phyloP scores from a whole-genome alignment of 2,329 filamentous ascomycete genomes.

The Aspergillus alliaceus region DNA sequence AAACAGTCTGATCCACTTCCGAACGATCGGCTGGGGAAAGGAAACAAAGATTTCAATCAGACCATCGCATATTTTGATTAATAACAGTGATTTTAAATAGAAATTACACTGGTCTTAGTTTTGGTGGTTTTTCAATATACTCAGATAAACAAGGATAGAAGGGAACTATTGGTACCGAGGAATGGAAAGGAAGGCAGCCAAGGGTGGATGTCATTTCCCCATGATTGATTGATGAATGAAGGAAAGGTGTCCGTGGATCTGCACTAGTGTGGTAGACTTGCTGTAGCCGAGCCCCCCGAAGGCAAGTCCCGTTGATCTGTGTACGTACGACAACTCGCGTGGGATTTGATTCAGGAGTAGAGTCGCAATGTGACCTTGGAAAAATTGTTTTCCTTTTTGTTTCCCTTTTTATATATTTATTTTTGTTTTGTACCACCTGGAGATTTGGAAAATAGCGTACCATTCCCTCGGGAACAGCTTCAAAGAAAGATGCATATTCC shows the following conservation, averaged over 20 bases:
- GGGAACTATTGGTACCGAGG: neutral
- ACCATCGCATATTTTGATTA: too few species aligned
- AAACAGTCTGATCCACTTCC: slow-evolving; percentile 5
- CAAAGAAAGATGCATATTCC: neutral
- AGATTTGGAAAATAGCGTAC: neutral
- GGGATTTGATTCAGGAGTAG: neutral
- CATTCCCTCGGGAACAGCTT: neutral
- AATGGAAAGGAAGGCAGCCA: neutral
- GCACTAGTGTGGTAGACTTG: slow-evolving; percentile 23
- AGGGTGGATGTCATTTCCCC: slow-evolving; percentile 1
- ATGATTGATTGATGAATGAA: slow-evolving; percentile 17
- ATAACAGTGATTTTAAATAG: too few species aligned
- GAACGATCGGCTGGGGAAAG: slow-evolving; percentile 14
- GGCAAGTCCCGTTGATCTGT: slow-evolving; percentile 16
- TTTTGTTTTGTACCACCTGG: neutral
- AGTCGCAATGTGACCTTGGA: neutral
- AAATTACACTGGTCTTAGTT: too few species aligned
- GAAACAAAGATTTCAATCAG: neutral
- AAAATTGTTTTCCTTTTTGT: neutral
- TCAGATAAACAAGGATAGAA: too few species aligned
- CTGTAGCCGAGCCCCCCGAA: slow-evolving; percentile 21
- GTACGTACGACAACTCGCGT: slow-evolving; percentile 7
- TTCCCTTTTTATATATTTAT: neutral
- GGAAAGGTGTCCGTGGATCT: slow-evolving; percentile 25
- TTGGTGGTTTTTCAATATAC: too few species aligned